A percentile compares a stretch with the other conserved stretches of the same genome.
phyloP scores from a whole-genome alignment of 2,329 filamentous ascomycete genomes.

The Laburnicola sp. region DNA sequence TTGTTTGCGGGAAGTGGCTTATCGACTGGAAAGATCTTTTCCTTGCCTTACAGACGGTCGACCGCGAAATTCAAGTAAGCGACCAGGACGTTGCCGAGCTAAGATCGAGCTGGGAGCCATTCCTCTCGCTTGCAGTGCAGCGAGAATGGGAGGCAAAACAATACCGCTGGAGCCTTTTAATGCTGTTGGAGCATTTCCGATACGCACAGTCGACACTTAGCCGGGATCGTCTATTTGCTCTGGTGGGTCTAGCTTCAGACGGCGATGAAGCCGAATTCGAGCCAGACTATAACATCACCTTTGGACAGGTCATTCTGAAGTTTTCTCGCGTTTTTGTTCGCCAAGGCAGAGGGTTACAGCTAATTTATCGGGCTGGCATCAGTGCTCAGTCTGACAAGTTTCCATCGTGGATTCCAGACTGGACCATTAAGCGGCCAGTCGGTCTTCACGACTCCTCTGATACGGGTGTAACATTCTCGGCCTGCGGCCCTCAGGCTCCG shows the following conservation, averaged over 20 bases:
- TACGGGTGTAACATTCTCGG: not conserved
- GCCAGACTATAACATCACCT: not conserved
- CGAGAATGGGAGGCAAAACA: not conserved
- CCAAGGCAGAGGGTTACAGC: not conserved
- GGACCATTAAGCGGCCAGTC: not conserved
- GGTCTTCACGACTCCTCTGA: not conserved
- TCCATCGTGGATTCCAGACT: slow-evolving; percentile 6
- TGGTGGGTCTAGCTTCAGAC: slow-evolving; percentile 5
- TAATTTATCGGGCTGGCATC: slow-evolving; percentile 4
- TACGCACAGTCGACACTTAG: not conserved
- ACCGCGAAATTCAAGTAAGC: not conserved
- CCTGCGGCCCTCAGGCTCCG: not conserved
- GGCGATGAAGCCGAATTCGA: slow-evolving; percentile 1
- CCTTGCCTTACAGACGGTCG: not conserved
- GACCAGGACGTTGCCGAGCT: not conserved
- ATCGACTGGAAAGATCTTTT: slow-evolving; percentile 7
- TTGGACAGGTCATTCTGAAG: not conserved
- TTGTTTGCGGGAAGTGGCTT: slow-evolving; percentile 6
- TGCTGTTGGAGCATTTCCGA: slow-evolving; percentile 4
- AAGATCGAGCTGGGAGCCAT: not conserved
- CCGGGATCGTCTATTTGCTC: slow-evolving; percentile 5
- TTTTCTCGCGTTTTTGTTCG: slow-evolving; percentile 4
- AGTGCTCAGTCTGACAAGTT: not conserved
- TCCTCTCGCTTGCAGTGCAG: not conserved
- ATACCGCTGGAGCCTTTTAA: not conserved